Evolutionary conservation across 208 protist species (phyloP).

Genomic region (Acanthamoeba lenticulata): DNA sequence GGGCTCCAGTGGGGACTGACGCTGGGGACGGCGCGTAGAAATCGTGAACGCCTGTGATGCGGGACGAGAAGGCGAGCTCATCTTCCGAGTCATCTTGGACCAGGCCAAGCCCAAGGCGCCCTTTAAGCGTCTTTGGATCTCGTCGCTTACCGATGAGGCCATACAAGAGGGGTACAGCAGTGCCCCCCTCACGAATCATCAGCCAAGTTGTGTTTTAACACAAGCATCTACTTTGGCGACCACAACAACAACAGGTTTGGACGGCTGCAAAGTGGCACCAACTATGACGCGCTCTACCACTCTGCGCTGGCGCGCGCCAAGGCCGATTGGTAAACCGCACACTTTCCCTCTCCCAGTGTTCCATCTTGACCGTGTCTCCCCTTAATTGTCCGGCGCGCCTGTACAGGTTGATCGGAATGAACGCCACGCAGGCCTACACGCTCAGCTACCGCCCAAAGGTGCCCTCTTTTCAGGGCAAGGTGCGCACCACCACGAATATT

Average conservation of each 20-base stretch:
- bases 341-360: too few relatives aligned
- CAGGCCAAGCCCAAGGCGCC: background rate
- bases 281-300: slow-evolving; percentile 42
- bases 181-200: background rate
- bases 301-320: slow-evolving; percentile 38
- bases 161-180: slow-evolving; percentile 50
- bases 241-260: background rate
- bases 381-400: too few relatives aligned
- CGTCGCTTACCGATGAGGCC: slow-evolving; percentile 64
- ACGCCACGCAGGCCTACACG: slow-evolving; percentile 65
- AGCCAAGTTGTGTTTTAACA: background rate
- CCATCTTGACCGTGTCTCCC: too few relatives aligned
- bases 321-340: slow-evolving; percentile 63
- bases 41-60: slow-evolving; percentile 65
- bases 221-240: background rate
- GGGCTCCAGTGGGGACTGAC: too few relatives aligned
- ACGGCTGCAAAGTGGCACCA: background rate
- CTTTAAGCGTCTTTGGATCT: slow-evolving; percentile 63
- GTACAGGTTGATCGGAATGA: slow-evolving; percentile 63
- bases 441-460: slow-evolving; percentile 55
- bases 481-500: background rate
- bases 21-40: background rate
- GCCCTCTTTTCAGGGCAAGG: slow-evolving; percentile 50
- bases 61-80: slow-evolving; percentile 68
- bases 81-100: slow-evolving; percentile 51